These are phyloP conservation scores for Citrus mangshanensis DNA, from an alignment of 345 rosid genomes.

Conservation along the genomic window DNA sequence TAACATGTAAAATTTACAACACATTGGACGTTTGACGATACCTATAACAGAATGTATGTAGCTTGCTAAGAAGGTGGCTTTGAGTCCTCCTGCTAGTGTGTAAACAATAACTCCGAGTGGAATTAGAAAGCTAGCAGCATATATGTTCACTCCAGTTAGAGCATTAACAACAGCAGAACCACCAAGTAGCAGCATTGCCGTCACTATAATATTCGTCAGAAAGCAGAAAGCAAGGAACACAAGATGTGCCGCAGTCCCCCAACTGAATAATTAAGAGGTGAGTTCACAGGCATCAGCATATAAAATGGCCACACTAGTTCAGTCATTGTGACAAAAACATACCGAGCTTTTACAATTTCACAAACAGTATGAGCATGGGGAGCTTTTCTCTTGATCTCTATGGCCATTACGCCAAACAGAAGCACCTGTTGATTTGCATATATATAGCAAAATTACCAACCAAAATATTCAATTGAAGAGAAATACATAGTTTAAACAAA, in stretches of 20 bases:
- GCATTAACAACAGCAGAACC: slow-evolving; percentile 97
- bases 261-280: slow-evolving; percentile 37
- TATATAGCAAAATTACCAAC: not conserved
- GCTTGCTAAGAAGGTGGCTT: slow-evolving; percentile 95
- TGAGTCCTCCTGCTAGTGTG: slow-evolving; percentile 91
- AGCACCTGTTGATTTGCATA: slow-evolving; percentile 48
- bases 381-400: slow-evolving; percentile 95
- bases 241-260: slow-evolving; percentile 85
- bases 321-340: slow-evolving; percentile 3
- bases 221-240: slow-evolving; percentile 87
- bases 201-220: slow-evolving; percentile 70
- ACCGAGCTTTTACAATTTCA: slow-evolving; percentile 95
- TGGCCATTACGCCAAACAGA: slow-evolving; percentile 90
- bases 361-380: slow-evolving; percentile 92
- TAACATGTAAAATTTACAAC: too few species aligned
- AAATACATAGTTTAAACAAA: not conserved
- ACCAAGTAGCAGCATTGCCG: slow-evolving; percentile 91
- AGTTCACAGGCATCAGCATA: not conserved
- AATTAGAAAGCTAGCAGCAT: slow-evolving; percentile 86
- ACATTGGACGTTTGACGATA: slow-evolving; percentile 7
- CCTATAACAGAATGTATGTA: slow-evolving; percentile 90
- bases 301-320: not conserved
- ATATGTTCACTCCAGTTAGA: slow-evolving; percentile 79
- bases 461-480: not conserved
- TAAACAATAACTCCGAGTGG: slow-evolving; percentile 89